Evolutionary conservation across 805 yeast genomes (phyloP), one percentile per base, ranked within the genome.

Genomic region (Myxozyma melibiosi): DNA sequence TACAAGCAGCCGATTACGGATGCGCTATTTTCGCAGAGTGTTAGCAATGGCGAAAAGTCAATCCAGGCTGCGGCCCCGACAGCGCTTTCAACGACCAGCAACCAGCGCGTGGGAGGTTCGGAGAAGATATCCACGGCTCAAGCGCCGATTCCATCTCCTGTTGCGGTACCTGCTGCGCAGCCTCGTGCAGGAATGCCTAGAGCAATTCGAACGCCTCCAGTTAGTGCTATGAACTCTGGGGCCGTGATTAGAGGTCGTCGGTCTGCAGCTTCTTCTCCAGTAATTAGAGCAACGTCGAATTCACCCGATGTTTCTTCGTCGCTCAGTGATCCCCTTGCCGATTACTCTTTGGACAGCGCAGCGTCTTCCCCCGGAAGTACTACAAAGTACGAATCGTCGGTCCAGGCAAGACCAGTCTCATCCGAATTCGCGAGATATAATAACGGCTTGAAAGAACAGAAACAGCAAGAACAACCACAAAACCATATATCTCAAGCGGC

Each of bases 151-250:
- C 18, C 11, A 37, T 27, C 51, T 7, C 33, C 34, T n/a, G 31
- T 27, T 16, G 38, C 44, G 11, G 33, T 22, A 11, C 24, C 13
- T 6, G 35, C 43, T 2, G 22, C 35, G 3, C 47, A 28, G 25
- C 25, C 47, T 28, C 16, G 47, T n/a, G 24, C 37, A 28, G 47
- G 49, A 33, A 45, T 45, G 49, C 49, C 49, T 5, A 39, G 49
- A 3, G 20, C 49, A 4, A 24, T 45, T 31, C 33, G 22, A 20
- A 34, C 27, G 5, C 30, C 49, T 9, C 24, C 47, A 2, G 9
- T 30, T 8, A 24, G 22, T 11, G 13, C 37, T 14, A 9, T 27
- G 6, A 18, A 28, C 11, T 9, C 18, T 14, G n/a, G 4, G 6
- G n/a, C 45, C 22, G 28, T 31, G 9, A 20, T 18, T 8, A 34